Evolutionary conservation across 257 asterid species (phyloP), one percentile per base, ranked within the genome.

Genomic region (Capsicum pubescens): DNA sequence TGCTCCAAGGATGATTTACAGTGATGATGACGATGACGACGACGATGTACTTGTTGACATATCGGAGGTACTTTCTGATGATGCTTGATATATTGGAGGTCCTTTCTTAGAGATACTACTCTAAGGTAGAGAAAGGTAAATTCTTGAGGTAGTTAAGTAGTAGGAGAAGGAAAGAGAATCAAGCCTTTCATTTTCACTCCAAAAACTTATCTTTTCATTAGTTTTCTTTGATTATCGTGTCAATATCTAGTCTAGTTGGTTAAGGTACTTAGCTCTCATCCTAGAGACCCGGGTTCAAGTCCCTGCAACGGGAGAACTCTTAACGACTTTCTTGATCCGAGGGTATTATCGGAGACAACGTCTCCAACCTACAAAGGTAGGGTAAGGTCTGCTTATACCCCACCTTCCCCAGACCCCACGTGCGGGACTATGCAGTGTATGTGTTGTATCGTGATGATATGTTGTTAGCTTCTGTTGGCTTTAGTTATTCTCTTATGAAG

Each of bases 1-100:
- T 68, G 54, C 77, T 39, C 77, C 77, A 36, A 68, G 77, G 77
- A 68, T 68, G 77, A 68, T 68, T 36, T 68, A 68, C 54, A 68
- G 50, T 68, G 77, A 68, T 68, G 77, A 68, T 0, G 61, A 56
- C 7, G 61, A 56, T 7, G 61, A 56, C 5, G 66, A 59, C 0
- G 66, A 17, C 0, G 70, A 63, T 2, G 52, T 68, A 8, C 77
- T 68, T 36, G 77, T 68, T 39, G 77, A 68, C 77, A 0, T 68
- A 68, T 68, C 77, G 6, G 74, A 67, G 74, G 74, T 67, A 3
- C 77, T 68, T 39, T 39, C 77, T 39, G 52, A 12, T 36, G 72
- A 66, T 66, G 5, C 72, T 68, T 68, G 54, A 68, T 52, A 36
- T 68, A 39, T 39, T 10, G 3, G 77, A 68, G 77, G 11, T 68